Percentiles rank a stretch among this genome's conserved stretches.
Evolutionary conservation across 139 green algal genomes (phyloP).

Genomic region (Spirogloea muscicola): DNA sequence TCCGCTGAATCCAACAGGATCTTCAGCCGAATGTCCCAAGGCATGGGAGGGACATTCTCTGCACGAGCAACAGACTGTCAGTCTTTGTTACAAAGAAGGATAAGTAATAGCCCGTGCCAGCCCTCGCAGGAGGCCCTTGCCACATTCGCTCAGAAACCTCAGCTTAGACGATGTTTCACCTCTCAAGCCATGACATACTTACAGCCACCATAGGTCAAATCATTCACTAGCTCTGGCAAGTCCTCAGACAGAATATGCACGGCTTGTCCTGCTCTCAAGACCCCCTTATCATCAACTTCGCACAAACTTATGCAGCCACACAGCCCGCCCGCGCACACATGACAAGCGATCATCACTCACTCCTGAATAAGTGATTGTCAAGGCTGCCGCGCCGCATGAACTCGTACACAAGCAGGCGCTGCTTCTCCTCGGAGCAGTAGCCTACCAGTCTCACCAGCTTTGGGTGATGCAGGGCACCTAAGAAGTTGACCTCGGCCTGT

Average conservation of each 20-base stretch:
- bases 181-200: too few relatives aligned
- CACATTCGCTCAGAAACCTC: not conserved
- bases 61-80: constrained; percentile 2
- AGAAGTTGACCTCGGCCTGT: constrained; percentile 34
- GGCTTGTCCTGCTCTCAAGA: not conserved
- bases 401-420: constrained; percentile 38
- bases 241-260: too few relatives aligned
- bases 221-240: too few relatives aligned
- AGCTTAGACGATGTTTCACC: too few relatives aligned
- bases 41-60: not conserved
- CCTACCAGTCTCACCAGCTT: constrained; percentile 33
- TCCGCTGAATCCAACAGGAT: constrained; percentile 26
- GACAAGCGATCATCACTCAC: too few relatives aligned
- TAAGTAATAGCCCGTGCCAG: not conserved
- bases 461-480: constrained; percentile 25
- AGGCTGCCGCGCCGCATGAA: constrained; percentile 33
- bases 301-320: too few relatives aligned
- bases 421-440: constrained; percentile 27
- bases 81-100: too few relatives aligned
- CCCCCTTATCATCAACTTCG: too few relatives aligned
- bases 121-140: not conserved
- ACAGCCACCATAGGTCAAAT: too few relatives aligned
- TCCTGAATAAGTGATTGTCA: constrained; percentile 4
- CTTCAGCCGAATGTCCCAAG: constrained; percentile 19
- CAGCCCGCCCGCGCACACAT: not conserved